Percentiles rank a stretch among this genome's conserved stretches.
These are phyloP conservation scores for Taphrina populina DNA, from an alignment of 1,139 yeast species.

Conservation along the genomic window DNA sequence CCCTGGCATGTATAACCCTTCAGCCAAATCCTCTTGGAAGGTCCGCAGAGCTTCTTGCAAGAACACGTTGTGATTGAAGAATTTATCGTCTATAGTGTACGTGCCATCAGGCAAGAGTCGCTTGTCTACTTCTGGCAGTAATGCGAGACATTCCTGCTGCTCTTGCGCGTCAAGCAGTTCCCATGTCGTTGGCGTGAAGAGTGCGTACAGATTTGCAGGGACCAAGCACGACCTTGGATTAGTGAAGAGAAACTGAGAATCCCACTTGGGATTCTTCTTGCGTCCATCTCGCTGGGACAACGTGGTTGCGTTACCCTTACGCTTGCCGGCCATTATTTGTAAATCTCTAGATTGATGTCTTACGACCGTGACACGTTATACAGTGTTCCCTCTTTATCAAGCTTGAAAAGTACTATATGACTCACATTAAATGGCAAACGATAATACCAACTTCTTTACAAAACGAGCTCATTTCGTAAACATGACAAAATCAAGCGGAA, in stretches of 20 bases:
- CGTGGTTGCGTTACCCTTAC: no score
- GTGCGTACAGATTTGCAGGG: not conserved
- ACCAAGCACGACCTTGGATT: constrained; percentile 5
- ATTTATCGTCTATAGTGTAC: not conserved
- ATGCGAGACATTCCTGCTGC: constrained; percentile 6
- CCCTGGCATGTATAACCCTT: constrained; percentile 27
- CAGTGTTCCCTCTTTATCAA: no score
- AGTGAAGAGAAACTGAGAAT: constrained; percentile 4
- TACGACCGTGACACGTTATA: no score
- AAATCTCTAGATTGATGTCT: no score
- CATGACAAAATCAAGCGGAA: no score
- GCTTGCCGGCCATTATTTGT: no score
- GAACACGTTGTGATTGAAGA: constrained; percentile 31
- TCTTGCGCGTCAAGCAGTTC: constrained; percentile 5
- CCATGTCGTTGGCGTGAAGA: constrained; percentile 18
- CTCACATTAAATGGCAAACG: no score
- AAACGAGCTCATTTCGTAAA: no score
- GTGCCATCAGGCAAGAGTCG: not conserved
- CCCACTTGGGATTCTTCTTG: not conserved
- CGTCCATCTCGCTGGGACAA: no score
- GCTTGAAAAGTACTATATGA: no score
- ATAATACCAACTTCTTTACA: no score
- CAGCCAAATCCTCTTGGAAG: constrained; percentile 31
- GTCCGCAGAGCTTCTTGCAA: constrained; percentile 32
- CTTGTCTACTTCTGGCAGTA: constrained; percentile 30